These are phyloP conservation scores for Osmozyma mogii DNA, from an alignment of 805 yeast genomes.

Conservation along the genomic window DNA sequence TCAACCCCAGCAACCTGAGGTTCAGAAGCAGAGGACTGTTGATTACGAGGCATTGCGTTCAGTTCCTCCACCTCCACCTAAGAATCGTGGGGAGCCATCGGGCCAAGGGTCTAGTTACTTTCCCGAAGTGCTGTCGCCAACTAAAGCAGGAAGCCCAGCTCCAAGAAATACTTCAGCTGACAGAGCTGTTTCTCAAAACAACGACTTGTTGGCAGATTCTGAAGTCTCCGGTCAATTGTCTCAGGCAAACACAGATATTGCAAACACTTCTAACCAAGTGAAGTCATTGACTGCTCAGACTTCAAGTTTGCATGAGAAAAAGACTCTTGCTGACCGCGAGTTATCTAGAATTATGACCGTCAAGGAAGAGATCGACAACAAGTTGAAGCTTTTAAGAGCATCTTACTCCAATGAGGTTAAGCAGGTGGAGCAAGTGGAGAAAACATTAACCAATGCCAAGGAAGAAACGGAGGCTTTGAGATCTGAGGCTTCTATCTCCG, in stretches of 20 bases:
- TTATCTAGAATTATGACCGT: conserved; percentile 56
- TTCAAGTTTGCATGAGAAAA: conserved; percentile 58
- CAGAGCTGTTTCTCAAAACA: no score
- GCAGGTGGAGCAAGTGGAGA: conserved; percentile 67
- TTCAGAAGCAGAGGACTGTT: conserved; percentile 14
- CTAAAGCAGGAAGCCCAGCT: no score
- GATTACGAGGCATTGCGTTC: conserved; percentile 47
- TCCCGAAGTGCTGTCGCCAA: no score
- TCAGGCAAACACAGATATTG: conserved; percentile 76
- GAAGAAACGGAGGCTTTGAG: conserved; percentile 63
- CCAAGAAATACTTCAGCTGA: no score
- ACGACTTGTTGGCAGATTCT: conserved; percentile 49
- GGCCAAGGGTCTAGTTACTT: no score
- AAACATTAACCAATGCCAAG: conserved; percentile 47
- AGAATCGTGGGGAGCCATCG: no score
- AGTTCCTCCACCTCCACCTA: conserved; percentile 37
- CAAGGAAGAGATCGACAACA: conserved; percentile 67
- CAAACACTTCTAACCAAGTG: conserved; percentile 79
- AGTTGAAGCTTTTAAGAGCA: conserved; percentile 55
- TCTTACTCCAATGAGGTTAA: conserved; percentile 74
- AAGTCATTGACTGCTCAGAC: conserved; percentile 73
- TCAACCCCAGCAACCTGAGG: conserved; percentile 2
- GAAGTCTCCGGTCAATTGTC: conserved; percentile 64
- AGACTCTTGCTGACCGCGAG: conserved; percentile 70
- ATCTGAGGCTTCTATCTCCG: conserved; percentile 66